Evolutionary conservation across 2,329 filamentous ascomycete genomes (phyloP).

Genomic region (Epichloe hybrida): DNA sequence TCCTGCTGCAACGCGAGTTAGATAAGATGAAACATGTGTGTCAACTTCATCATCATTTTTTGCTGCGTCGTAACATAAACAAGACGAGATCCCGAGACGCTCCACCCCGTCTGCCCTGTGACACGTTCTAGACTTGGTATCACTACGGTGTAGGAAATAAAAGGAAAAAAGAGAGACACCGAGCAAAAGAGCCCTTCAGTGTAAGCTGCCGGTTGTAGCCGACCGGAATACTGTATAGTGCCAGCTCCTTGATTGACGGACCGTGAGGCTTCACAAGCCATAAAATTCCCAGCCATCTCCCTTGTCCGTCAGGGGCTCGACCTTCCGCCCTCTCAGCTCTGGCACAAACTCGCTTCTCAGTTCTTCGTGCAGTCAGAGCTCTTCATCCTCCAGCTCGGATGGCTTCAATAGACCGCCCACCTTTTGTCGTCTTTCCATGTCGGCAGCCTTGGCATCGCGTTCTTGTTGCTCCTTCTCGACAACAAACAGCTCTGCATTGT

Average conservation of each 20-base stretch:
- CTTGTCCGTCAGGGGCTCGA: slow-evolving; percentile 12
- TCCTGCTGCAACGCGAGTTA: background rate
- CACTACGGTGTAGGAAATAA: slow-evolving; percentile 10
- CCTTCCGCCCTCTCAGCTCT: slow-evolving; percentile 13
- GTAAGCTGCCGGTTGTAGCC: background rate
- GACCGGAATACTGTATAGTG: background rate
- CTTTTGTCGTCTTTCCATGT: slow-evolving; percentile 85
- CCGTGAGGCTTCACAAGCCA: slow-evolving; percentile 30
- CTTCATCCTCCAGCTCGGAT: slow-evolving; percentile 86
- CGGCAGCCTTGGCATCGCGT: slow-evolving; percentile 70
- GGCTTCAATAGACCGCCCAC: slow-evolving; percentile 93
- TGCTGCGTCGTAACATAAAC: slow-evolving; percentile 2
- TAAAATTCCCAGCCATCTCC: slow-evolving; percentile 54
- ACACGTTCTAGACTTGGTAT: slow-evolving; percentile 14
- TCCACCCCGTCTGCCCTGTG: slow-evolving; percentile 3
- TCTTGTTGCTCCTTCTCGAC: slow-evolving; percentile 92
- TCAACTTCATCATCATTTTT: background rate
- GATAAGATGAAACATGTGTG: background rate
- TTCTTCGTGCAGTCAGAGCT: slow-evolving; percentile 71
- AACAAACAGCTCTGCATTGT: slow-evolving; percentile 85
- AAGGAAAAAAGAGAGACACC: background rate
- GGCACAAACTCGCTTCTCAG: slow-evolving; percentile 47
- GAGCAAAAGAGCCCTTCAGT: background rate
- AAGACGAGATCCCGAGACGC: slow-evolving; percentile 1
- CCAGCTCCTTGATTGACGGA: background rate